Base-by-base conservation (phyloP, 2,329 filamentous ascomycete genomes). In the Fusarium udum region DNA sequence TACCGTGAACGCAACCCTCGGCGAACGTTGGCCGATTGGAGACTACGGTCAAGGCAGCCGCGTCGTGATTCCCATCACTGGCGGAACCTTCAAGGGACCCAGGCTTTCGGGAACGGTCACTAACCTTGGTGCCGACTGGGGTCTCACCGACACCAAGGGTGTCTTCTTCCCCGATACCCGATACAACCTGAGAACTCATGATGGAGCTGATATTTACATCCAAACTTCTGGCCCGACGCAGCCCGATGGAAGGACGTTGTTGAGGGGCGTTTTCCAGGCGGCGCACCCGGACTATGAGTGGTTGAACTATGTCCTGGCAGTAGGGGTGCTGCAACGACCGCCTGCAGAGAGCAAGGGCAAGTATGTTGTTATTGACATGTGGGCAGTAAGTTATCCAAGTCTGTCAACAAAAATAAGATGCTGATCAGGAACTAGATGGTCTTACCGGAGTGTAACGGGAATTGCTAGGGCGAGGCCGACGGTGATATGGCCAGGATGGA, bases 141-240 rank as follows among this genome's bases (percentile, higher is more conserved):
- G 82, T 20, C 72, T 83, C 22, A 80, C 78, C 2, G 81, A 83
- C 65, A 71, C 68, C 24, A 79, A 79, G 26, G 81, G 82, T 14
- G 69, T 77, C 8, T 84, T 84, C 73, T 81, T 79, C 62, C 82
- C 83, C 1, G 80, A 84, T 48, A 82, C 81, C 20, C 75, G 82
- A 22, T 84, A 84, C 45, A 79, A 80, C n/a, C 72, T 84, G 22
- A 70, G 79, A n/a, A 84, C 83, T 1, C 59, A 76, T 24, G 82
- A 84, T 63, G 82, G 82, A 7, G 80, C 76, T 18, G 79, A 81
- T 57, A 83, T 84, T 36, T 78, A 80, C 52, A 81, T 83, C 24
- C 78, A 78, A 32, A 82, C 82, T 49, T 75, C 73, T 32, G 83
- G 83, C 1, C 81, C 80, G 11, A 78, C 80, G 3, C 82, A 83